These are phyloP conservation scores for Fomes fomentarius DNA, from an alignment of 1,284 basidiomycete species.

Conservation along the genomic window DNA sequence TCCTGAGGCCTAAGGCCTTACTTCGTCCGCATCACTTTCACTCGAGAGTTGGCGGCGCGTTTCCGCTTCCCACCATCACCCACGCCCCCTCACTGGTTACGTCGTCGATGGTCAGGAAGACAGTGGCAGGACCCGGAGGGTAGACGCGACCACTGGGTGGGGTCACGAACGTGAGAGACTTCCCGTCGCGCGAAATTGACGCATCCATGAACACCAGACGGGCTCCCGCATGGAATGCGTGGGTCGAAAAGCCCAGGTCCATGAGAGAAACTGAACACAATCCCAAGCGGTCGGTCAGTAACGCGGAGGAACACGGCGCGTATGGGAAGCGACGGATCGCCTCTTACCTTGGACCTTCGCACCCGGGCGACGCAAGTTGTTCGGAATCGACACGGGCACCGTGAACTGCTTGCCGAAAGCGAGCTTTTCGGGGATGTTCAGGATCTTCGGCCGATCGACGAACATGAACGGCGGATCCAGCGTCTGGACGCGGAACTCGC, in stretches of 20 bases:
- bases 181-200: constrained; percentile 36
- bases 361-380: constrained; percentile 26
- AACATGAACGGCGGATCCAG: constrained; percentile 51
- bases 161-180: constrained; percentile 42
- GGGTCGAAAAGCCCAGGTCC: constrained; percentile 51
- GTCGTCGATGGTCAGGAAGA: constrained; percentile 51
- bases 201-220: constrained; percentile 51
- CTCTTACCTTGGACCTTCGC: constrained; percentile 39
- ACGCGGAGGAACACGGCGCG: not conserved
- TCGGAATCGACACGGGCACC: constrained; percentile 39
- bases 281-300: not conserved
- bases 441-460: constrained; percentile 39
- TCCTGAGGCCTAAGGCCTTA: too few species aligned
- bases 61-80: constrained; percentile 49
- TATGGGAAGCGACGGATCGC: not conserved
- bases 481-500: constrained; percentile 52
- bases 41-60: constrained; percentile 21
- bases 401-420: constrained; percentile 42
- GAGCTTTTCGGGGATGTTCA: constrained; percentile 40
- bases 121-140: constrained; percentile 53
- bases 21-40: too few species aligned
- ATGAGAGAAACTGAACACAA: constrained; percentile 44
- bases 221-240: constrained; percentile 48
- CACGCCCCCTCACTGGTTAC: constrained; percentile 48
- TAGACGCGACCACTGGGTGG: constrained; percentile 51